phyloP scores from a whole-genome alignment of 495 filamentous ascomycete species.

The Parathielavia hyrcaniae region DNA sequence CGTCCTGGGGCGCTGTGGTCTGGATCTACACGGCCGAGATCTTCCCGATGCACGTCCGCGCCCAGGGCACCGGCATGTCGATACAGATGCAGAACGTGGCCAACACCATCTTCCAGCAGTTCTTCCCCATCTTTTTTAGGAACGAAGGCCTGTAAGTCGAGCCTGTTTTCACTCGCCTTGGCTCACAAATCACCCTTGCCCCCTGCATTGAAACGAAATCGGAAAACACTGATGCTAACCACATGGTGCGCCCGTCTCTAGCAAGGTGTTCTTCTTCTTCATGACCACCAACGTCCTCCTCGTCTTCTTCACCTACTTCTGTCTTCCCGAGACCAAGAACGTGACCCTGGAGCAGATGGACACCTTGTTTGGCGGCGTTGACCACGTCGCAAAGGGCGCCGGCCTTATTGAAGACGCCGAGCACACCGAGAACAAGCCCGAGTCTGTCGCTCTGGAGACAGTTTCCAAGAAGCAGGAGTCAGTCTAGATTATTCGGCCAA shows the following conservation, averaged over 20 bases:
- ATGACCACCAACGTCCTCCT: constrained; percentile 1
- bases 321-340: constrained; percentile 1
- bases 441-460: background rate
- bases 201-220: too few species aligned
- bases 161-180: background rate
- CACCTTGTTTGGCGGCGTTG: background rate
- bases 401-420: background rate
- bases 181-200: background rate
- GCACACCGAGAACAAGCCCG: background rate
- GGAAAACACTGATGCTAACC: background rate
- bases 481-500: too few species aligned
- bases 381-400: background rate
- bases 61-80: background rate
- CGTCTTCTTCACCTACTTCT: background rate
- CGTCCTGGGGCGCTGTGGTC: background rate
- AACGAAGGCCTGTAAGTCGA: constrained; percentile 3
- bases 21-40: background rate
- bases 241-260: background rate
- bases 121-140: background rate
- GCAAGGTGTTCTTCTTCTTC: constrained; percentile 1
- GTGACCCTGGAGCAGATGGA: background rate
- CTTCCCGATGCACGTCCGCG: background rate
- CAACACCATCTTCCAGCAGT: constrained; percentile 8
- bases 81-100: background rate
- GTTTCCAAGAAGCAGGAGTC: background rate